Evolutionary conservation across 108 stramenopile species (phyloP).

Genomic region (Epipyxis sp.): DNA sequence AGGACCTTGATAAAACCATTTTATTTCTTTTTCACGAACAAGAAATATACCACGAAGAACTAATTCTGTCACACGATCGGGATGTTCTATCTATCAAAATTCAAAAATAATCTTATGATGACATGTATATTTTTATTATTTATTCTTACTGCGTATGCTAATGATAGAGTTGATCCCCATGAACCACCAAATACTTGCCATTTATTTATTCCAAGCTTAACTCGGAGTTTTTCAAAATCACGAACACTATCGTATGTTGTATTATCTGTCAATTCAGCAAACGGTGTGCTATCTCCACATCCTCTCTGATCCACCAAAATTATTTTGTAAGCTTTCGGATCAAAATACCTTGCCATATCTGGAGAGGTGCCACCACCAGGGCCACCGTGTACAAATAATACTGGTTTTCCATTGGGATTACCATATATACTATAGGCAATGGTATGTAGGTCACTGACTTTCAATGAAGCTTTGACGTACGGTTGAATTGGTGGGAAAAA

Average conservation of each 20-base stretch:
- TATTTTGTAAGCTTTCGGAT: constrained; percentile 58
- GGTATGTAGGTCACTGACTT: constrained; percentile 40
- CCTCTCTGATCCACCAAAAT: constrained; percentile 78
- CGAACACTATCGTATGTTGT: constrained; percentile 47
- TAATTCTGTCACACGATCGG: constrained; percentile 54
- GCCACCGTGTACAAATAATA: constrained; percentile 51
- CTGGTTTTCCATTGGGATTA: constrained; percentile 43
- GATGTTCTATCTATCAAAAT: constrained; percentile 57
- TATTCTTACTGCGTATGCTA: constrained; percentile 76
- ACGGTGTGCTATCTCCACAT: constrained; percentile 56
- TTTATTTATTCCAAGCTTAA: constrained; percentile 51
- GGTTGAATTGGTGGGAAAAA: constrained; percentile 35
- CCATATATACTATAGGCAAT: constrained; percentile 40
- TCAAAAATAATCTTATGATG: too few relatives aligned
- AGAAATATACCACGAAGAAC: constrained; percentile 75
- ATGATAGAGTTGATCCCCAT: constrained; percentile 78
- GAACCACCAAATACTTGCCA: constrained; percentile 80
- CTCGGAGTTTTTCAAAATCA: constrained; percentile 69
- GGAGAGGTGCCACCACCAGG: constrained; percentile 43
- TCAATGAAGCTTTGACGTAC: constrained; percentile 27
- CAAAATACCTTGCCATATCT: constrained; percentile 34
- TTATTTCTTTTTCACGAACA: constrained; percentile 66
- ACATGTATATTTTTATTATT: too few relatives aligned
- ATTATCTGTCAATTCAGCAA: constrained; percentile 30
- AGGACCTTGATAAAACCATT: constrained; percentile 60